phyloP scores from a whole-genome alignment of 352 stramenopile species.

The Phytophthora uliginosa region DNA sequence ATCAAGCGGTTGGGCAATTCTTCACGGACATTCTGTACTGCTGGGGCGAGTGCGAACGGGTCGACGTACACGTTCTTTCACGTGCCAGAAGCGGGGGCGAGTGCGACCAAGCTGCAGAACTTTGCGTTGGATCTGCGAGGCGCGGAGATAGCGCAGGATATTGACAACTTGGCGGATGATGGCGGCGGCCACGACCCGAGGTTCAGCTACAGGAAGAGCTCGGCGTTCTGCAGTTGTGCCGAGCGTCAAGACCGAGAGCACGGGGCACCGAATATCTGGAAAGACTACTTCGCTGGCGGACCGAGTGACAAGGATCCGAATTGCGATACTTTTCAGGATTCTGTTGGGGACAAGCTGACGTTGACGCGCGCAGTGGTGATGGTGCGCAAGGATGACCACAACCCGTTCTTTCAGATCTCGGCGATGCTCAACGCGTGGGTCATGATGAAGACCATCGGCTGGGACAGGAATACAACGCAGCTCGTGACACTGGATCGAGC shows the following conservation, averaged over 20 bases:
- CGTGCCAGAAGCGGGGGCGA: slow-evolving; percentile 22
- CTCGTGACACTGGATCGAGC: slow-evolving; percentile 55
- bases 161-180: slow-evolving; percentile 23
- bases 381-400: slow-evolving; percentile 54
- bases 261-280: slow-evolving; percentile 32
- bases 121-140: slow-evolving; percentile 33
- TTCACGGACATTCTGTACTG: slow-evolving; percentile 24
- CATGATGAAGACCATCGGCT: slow-evolving; percentile 38
- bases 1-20: slow-evolving; percentile 30
- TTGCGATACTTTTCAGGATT: slow-evolving; percentile 3
- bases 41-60: neutral
- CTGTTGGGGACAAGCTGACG: slow-evolving; percentile 10
- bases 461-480: slow-evolving; percentile 36
- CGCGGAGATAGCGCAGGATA: slow-evolving; percentile 29
- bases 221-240: slow-evolving; percentile 30
- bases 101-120: slow-evolving; percentile 31
- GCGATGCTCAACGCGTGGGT: slow-evolving; percentile 49
- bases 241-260: slow-evolving; percentile 25
- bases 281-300: slow-evolving; percentile 31
- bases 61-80: slow-evolving; percentile 33
- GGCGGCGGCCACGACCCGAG: slow-evolving; percentile 36
- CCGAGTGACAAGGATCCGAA: slow-evolving; percentile 11
- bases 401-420: slow-evolving; percentile 60
- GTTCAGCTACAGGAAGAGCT: slow-evolving; percentile 34
- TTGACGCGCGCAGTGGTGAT: slow-evolving; percentile 34